Conservation (phyloP, 179 eudicot species). For the Sideroxylon spinosum region DNA sequence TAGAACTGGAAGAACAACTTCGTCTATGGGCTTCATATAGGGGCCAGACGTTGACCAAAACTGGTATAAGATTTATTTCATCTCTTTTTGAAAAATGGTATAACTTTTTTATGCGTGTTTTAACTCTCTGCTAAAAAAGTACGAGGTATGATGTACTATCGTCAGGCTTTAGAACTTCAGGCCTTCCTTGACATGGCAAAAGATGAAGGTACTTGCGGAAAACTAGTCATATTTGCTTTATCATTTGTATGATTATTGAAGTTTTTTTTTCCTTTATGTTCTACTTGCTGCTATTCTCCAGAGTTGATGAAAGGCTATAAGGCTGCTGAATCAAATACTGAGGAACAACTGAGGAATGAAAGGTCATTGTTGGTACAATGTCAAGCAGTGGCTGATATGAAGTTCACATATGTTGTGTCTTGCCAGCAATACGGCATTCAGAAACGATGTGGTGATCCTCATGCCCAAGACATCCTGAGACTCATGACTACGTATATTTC, state of each 20-base stretch:
- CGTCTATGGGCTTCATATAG: constrained; percentile 98
- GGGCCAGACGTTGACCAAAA: constrained; percentile 94
- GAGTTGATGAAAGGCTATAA: constrained; percentile 95
- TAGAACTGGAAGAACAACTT: constrained; percentile 61
- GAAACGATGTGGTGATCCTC: constrained; percentile 71
- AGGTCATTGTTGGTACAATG: constrained; percentile 68
- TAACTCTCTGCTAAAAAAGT: constrained; percentile 37
- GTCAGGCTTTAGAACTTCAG: constrained; percentile 96
- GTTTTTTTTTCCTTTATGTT: not conserved
- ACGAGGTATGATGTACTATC: constrained; percentile 99
- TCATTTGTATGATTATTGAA: not conserved
- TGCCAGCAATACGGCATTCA: constrained; percentile 95
- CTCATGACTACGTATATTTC: constrained; percentile 82
- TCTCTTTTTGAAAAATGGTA: not conserved
- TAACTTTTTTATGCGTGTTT: constrained; percentile 1
- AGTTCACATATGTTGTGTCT: constrained; percentile 92
- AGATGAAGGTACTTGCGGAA: constrained; percentile 60
- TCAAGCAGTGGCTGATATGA: constrained; percentile 98
- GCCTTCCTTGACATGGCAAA: constrained; percentile 99
- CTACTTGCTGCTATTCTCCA: constrained; percentile 32
- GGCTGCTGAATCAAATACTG: constrained; percentile 71
- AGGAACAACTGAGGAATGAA: constrained; percentile 61
- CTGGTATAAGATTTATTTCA: constrained; percentile 47
- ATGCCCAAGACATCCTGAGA: constrained; percentile 86
- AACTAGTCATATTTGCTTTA: constrained; percentile 4